Conservation (phyloP, 176 grass and related monocot species). For the Eleusine indica region DNA sequence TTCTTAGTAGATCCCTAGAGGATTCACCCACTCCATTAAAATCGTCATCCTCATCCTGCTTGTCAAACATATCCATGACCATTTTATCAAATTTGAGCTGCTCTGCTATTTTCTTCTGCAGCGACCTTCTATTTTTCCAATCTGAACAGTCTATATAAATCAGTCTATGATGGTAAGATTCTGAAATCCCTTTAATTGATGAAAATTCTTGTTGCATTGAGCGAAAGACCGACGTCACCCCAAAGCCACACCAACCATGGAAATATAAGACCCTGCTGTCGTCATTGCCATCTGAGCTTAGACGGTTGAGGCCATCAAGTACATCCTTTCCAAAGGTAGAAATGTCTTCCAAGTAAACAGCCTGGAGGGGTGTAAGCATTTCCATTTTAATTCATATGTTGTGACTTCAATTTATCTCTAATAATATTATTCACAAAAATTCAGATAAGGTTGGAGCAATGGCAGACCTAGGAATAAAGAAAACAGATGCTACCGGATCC, state of each 20-base stretch:
- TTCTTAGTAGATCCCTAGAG: neutral
- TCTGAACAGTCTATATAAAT: neutral
- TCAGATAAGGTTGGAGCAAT: too few species aligned
- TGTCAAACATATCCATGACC: neutral
- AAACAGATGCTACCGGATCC: too few species aligned
- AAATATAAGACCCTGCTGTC: neutral
- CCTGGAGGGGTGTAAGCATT: too few species aligned
- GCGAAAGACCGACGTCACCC: neutral
- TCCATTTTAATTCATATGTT: too few species aligned
- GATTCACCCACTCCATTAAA: neutral
- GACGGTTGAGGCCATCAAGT: too few species aligned
- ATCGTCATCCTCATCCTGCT: neutral
- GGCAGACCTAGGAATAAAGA: too few species aligned
- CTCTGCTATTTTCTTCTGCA: slow-evolving; percentile 1
- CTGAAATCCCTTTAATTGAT: neutral
- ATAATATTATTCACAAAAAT: too few species aligned
- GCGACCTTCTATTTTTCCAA: neutral
- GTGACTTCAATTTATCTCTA: too few species aligned
- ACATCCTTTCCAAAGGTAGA: too few species aligned
- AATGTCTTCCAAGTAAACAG: too few species aligned
- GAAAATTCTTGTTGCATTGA: neutral
- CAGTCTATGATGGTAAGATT: neutral
- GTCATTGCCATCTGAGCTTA: too few species aligned
- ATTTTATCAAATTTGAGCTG: neutral
- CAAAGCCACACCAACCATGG: neutral